Evolutionary conservation across 371 early-diverging fungal genomes (phyloP), one percentile per base, ranked within the genome.

Genomic region (Saksenaea vasiformis): DNA sequence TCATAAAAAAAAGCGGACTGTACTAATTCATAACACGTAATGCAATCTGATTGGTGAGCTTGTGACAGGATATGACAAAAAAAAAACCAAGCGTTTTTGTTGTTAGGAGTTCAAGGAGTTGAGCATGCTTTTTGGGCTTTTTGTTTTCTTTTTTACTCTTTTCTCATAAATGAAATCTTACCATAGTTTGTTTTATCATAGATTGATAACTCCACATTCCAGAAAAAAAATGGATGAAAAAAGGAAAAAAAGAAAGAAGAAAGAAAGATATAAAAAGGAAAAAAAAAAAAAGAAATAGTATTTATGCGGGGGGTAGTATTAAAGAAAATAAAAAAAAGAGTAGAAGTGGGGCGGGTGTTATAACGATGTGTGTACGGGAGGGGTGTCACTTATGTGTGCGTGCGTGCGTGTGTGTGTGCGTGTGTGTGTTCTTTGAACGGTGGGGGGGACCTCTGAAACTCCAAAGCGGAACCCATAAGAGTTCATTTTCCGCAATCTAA

Each of bases 401-500:
- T 31, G 31, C 7, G 31, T 31, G 31, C 7, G 31, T 7, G 31
- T 31, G 31, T 31, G 31, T 31, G 31, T 31, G 31, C 8, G 22
- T 47, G 5, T 47, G 43, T 17, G 1, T 17, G 5, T 17, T 22
- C 24, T 47, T 47, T 47, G 22, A 47, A 41, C n/a, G 8, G 14
- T 47, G 51, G 51, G 51, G 51, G 51, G 51, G 7, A 7, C 51
- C 8, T 47, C 51, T 47, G 51, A 47, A 47, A 47, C 51, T 47
- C 51, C 51, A 47, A 47, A 47, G 51, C 51, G 51, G 51, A 47
- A 47, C 51, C n/a, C 51, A 47, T 47, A 47, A 47, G 51, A 47
- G 51, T 47, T 47, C 51, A 47, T 47, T 47, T 47, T 22, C 51
- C 51, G 51, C n/a, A 47, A 31, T 19, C 51, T 47, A 47, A 47